Conservation (phyloP, 2,329 filamentous ascomycete species). For the Aurifilum marmelostoma region DNA sequence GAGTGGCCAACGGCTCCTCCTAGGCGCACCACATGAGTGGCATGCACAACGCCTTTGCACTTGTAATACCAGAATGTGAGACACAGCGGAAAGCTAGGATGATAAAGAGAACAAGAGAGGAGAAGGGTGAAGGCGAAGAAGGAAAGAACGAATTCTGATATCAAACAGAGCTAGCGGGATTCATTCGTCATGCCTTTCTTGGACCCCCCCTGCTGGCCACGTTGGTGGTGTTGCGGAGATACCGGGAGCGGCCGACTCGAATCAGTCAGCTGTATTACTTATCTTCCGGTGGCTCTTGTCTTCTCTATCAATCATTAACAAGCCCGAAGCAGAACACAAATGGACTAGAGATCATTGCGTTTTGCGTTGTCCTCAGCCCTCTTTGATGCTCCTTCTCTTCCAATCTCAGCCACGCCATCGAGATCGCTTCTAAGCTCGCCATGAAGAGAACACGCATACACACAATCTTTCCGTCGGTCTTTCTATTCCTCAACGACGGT, state of each 20-base stretch:
- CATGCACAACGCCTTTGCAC: neutral
- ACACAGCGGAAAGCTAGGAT: neutral
- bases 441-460: neutral
- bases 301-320: too few relatives aligned
- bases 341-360: neutral
- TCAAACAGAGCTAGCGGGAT: constrained; percentile 28
- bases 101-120: neutral
- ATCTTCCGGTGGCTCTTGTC: too few relatives aligned
- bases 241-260: constrained; percentile 10
- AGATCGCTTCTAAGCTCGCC: neutral
- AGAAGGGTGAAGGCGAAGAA: neutral
- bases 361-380: neutral
- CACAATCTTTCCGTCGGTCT: too few relatives aligned
- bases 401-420: neutral
- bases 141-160: constrained; percentile 21
- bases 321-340: neutral
- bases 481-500: neutral
- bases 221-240: constrained; percentile 11
- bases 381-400: neutral
- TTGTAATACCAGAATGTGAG: constrained; percentile 4
- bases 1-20: neutral
- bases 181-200: constrained; percentile 13
- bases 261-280: neutral
- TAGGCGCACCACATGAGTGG: constrained; percentile 15
- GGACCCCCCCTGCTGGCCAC: constrained; percentile 5